phyloP scores from a whole-genome alignment of 441 rosid genomes.

The Corymbia calophylla region DNA sequence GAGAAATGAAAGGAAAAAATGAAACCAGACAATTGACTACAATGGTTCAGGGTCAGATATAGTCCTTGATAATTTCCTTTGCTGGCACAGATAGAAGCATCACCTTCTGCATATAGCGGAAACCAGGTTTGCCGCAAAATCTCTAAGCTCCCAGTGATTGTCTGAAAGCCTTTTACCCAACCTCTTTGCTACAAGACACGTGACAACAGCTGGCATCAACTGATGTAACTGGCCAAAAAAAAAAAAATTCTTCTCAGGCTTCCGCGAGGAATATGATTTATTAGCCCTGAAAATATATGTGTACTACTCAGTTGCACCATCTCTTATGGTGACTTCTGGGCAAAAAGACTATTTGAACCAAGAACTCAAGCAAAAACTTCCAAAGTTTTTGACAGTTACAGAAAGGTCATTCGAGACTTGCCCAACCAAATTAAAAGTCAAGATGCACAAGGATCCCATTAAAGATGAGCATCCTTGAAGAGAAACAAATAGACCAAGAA shows the following conservation, averaged over 20 bases:
- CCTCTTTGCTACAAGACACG: conserved; percentile 94
- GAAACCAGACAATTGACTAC: neutral
- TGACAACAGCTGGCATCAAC: conserved; percentile 96
- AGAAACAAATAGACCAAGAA: neutral
- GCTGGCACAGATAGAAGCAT: conserved; percentile 10
- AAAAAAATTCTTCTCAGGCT: conserved; percentile 26
- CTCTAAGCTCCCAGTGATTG: conserved; percentile 97
- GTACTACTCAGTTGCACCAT: neutral
- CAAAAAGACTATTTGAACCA: neutral
- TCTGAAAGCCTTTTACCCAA: conserved; percentile 85
- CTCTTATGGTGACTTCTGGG: neutral
- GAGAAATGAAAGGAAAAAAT: neutral
- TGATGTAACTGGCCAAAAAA: conserved; percentile 75
- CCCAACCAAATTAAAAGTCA: neutral
- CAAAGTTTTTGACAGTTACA: neutral
- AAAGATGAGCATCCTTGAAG: neutral
- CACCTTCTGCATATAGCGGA: conserved; percentile 90
- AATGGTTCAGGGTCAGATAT: neutral
- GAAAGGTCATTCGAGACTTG: neutral
- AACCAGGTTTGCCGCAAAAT: conserved; percentile 73
- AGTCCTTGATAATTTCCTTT: neutral
- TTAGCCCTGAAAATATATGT: neutral
- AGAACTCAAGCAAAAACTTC: neutral
- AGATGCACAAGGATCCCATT: neutral
- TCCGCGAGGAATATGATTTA: neutral